Conservation (phyloP, 1,139 yeast genomes). For the Magnusiomyces tetraspermus region DNA sequence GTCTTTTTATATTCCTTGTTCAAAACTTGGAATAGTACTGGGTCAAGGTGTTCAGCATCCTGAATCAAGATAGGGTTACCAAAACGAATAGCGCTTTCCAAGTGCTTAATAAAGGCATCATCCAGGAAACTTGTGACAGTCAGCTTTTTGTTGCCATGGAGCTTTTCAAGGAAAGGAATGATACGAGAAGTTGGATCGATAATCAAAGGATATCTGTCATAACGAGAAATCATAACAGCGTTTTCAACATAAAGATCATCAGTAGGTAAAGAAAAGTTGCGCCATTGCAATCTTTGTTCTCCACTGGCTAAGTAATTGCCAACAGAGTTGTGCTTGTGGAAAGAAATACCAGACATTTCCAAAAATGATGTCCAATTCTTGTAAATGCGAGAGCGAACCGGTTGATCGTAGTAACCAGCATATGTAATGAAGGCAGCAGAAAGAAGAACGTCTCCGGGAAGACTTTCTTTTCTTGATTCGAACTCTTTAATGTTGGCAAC, state of each 20-base stretch:
- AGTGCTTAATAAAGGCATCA: conserved; percentile 53
- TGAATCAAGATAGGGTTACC: conserved; percentile 67
- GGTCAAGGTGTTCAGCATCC: conserved; percentile 76
- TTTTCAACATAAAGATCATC: conserved; percentile 60
- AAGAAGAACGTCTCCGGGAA: conserved; percentile 59
- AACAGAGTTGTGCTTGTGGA: conserved; percentile 33
- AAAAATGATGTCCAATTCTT: conserved; percentile 40
- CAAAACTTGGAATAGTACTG: conserved; percentile 55
- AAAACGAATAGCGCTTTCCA: conserved; percentile 75
- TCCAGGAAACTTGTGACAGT: conserved; percentile 63
- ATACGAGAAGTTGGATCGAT: conserved; percentile 63
- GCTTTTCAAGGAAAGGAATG: conserved; percentile 35
- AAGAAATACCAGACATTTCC: conserved; percentile 34
- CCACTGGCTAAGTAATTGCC: conserved; percentile 37
- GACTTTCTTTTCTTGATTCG: conserved; percentile 36
- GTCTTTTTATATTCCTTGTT: conserved; percentile 50
- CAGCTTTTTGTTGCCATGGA: conserved; percentile 33
- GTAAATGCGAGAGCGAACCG: conserved; percentile 36
- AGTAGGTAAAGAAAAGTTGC: conserved; percentile 41
- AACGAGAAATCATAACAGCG: conserved; percentile 41
- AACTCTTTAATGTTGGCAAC: conserved; percentile 45
- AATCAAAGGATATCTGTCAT: conserved; percentile 44
- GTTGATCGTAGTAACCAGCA: conserved; percentile 53
- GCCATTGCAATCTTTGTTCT: conserved; percentile 43
- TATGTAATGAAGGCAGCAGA: conserved; percentile 56